Base-by-base conservation (phyloP, 257 asterid species). In the Echites panduratus region DNA sequence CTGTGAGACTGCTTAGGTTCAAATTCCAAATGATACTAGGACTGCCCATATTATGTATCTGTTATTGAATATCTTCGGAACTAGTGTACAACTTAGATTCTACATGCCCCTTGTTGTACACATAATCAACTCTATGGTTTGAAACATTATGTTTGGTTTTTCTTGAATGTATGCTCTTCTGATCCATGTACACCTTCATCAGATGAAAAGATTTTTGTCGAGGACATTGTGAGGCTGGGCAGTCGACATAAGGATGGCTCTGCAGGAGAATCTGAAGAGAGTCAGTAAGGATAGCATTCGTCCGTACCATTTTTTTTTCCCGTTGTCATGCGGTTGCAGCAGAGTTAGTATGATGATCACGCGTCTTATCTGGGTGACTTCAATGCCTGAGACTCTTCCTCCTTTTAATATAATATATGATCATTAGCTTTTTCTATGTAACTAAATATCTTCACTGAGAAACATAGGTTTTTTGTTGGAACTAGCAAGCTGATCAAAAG, bases 131-230 rank as follows among this genome's bases (percentile, higher is more conserved):
- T 52, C 20, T 52, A 19, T 20, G 19, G 4, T 52, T 52, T n/a
- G 49, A 45, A 20, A n/a, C 26, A 52, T 52, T 13, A 0, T 52
- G 26, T 64, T 13, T 44, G n/a, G 56, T n/a, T 48, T 26, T 59
- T n/a, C 22, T 20, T 43, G 22, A 52, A 35, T 66, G 16, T 43
- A 3, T 45, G 24, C 54, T n/a, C n/a, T 67, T 38, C 11, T 73
- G 35, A 50, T 53, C 68, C 44, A 38, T 70, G 29, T 75, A n/a
- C 38, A 53, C 73, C 44, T 71, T 45, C 68, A 75, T 67, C 93
- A 89, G 97, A 93, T 76, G 98, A 96, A 35, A 93, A 93, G 82
- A 93, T 93, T 83, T 90, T 81, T 13, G 98, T 93, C 2, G 95
- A 90, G 81, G 96, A 90, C 81, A 93, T 89, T 29, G 98, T 93